A percentile compares a stretch with the other conserved stretches of the same genome.
Conservation (phyloP, 345 rosid species). For the Syzygium grande region DNA sequence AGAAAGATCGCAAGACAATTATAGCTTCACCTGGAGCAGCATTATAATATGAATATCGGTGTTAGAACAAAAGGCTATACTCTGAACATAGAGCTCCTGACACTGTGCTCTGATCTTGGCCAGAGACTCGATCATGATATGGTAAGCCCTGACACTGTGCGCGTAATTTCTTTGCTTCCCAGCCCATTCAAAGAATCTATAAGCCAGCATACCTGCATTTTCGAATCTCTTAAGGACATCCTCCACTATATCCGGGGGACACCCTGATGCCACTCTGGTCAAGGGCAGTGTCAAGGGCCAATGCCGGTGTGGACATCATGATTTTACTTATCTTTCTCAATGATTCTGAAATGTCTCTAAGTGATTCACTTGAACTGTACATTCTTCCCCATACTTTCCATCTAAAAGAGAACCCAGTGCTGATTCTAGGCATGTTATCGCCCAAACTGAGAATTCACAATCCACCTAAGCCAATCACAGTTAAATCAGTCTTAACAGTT, state of each 20-base stretch:
- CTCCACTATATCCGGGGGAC: conserved; percentile 54
- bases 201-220: conserved; percentile 82
- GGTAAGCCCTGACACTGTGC: conserved; percentile 65
- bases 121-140: conserved; percentile 58
- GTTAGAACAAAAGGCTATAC: background rate
- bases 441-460: background rate
- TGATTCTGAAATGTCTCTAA: conserved; percentile 24
- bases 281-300: conserved; percentile 61
- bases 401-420: background rate
- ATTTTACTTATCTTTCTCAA: conserved; percentile 42
- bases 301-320: conserved; percentile 53
- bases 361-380: conserved; percentile 26
- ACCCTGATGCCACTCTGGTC: conserved; percentile 55
- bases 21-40: background rate
- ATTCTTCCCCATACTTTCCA: conserved; percentile 15
- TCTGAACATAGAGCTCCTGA: background rate
- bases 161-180: conserved; percentile 68
- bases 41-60: background rate
- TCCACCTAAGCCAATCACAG: background rate
- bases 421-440: background rate
- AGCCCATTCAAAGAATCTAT: conserved; percentile 87
- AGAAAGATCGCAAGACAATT: background rate
- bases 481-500: background rate
- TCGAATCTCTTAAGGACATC: conserved; percentile 51
- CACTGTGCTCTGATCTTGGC: conserved; percentile 43